Evolutionary conservation across 768 basidiomycete genomes (phyloP).

Genomic region (Lactarius trivialis): DNA sequence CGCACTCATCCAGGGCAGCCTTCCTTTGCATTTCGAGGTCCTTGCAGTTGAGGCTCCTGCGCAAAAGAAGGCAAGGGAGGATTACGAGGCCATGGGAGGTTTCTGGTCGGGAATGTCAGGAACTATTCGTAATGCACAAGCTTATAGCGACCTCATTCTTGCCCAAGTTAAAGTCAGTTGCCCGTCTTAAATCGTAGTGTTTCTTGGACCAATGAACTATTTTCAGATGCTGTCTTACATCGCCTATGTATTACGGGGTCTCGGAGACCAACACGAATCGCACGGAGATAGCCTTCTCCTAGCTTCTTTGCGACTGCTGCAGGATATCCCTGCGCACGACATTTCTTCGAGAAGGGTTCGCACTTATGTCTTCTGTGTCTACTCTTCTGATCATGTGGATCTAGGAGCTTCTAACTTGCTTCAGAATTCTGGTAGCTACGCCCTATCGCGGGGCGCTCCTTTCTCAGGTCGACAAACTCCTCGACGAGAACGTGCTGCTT

Average conservation of each 20-base stretch:
- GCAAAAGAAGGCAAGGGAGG: slow-evolving; percentile 69
- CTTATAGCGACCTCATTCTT: slow-evolving; percentile 78
- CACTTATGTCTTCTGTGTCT: background rate
- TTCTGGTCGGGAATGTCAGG: slow-evolving; percentile 80
- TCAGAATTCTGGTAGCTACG: slow-evolving; percentile 80
- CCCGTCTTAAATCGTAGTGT: background rate
- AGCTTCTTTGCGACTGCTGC: slow-evolving; percentile 77
- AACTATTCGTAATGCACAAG: slow-evolving; percentile 59
- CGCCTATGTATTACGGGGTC: slow-evolving; percentile 78
- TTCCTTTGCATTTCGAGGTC: slow-evolving; percentile 73
- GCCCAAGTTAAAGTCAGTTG: slow-evolving; percentile 81
- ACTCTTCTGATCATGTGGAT: slow-evolving; percentile 3
- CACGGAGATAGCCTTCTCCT: slow-evolving; percentile 79
- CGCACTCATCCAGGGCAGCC: slow-evolving; percentile 59
- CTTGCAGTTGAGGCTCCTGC: slow-evolving; percentile 75
- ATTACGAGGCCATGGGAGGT: slow-evolving; percentile 74
- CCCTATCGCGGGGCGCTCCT: slow-evolving; percentile 73
- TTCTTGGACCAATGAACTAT: background rate
- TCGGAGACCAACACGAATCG: slow-evolving; percentile 54
- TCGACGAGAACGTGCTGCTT: slow-evolving; percentile 85
- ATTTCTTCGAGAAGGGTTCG: slow-evolving; percentile 74
- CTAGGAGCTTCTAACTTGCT: slow-evolving; percentile 88
- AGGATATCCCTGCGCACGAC: slow-evolving; percentile 87
- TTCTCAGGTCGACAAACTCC: slow-evolving; percentile 78
- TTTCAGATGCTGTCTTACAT: slow-evolving; percentile 82